Conservation (phyloP, 768 basidiomycete species). For the Amanita phalloides region DNA sequence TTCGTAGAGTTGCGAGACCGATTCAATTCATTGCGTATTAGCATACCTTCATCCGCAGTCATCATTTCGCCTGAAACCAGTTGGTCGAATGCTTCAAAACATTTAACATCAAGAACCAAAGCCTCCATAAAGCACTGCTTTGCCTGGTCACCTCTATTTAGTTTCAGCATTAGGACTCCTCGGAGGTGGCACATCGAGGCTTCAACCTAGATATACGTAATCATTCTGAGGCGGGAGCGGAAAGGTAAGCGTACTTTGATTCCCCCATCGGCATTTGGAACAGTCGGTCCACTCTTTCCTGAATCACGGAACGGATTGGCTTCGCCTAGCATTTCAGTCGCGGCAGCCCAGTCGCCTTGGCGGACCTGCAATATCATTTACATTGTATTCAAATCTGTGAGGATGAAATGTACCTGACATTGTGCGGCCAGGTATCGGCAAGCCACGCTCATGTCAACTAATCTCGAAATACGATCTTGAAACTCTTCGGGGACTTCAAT, state of each 20-base stretch:
- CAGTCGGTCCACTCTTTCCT: constrained; percentile 57
- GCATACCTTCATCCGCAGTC: constrained; percentile 85
- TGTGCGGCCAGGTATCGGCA: constrained; percentile 96
- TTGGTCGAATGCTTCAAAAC: constrained; percentile 91
- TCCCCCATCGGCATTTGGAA: constrained; percentile 82
- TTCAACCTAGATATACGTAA: constrained; percentile 54
- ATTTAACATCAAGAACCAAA: constrained; percentile 88
- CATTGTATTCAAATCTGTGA: not conserved
- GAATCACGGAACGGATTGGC: constrained; percentile 78
- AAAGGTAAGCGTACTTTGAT: constrained; percentile 61
- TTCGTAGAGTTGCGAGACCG: not conserved
- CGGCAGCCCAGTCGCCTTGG: constrained; percentile 88
- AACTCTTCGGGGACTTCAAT: constrained; percentile 57
- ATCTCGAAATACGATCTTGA: constrained; percentile 56
- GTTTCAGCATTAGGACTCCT: constrained; percentile 87
- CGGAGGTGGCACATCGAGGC: constrained; percentile 95
- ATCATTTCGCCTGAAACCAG: constrained; percentile 92
- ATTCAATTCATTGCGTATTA: not conserved
- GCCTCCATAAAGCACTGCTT: constrained; percentile 97
- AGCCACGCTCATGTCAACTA: constrained; percentile 91
- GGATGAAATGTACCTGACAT: constrained; percentile 58
- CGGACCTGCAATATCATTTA: constrained; percentile 35
- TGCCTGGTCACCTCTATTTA: constrained; percentile 83
- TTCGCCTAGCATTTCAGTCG: constrained; percentile 88
- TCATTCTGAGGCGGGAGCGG: not conserved